phyloP scores from a whole-genome alignment of 1,139 yeast species.

The Cylindricascospora bacillispora region DNA sequence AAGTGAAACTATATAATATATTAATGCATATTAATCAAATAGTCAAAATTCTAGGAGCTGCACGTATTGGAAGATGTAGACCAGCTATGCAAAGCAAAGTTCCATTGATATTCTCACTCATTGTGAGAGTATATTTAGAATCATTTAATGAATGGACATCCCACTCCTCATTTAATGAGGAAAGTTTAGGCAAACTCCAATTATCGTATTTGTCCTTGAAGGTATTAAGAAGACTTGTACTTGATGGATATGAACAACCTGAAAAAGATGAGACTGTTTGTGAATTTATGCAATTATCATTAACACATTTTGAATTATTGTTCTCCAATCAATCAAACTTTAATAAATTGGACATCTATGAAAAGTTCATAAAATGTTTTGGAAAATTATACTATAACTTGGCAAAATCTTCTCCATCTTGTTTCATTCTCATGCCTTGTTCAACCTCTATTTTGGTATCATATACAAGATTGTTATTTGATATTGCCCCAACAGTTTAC shows the following conservation, averaged over 20 bases:
- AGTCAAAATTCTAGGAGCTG: constrained; percentile 58
- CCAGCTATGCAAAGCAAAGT: constrained; percentile 66
- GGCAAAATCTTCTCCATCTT: constrained; percentile 37
- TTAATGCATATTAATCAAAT: constrained; percentile 63
- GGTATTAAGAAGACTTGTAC: constrained; percentile 55
- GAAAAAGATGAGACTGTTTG: constrained; percentile 42
- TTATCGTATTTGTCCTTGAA: constrained; percentile 70
- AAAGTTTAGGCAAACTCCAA: constrained; percentile 32
- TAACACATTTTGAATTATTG: constrained; percentile 49
- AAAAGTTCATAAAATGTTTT: constrained; percentile 60
- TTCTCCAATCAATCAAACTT: constrained; percentile 42
- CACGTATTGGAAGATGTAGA: constrained; percentile 72
- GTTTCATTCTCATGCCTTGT: constrained; percentile 57
- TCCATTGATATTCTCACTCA: constrained; percentile 44
- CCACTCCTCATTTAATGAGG: constrained; percentile 21
- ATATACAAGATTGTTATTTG: constrained; percentile 45
- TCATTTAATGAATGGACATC: constrained; percentile 54
- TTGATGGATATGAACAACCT: constrained; percentile 66
- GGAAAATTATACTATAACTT: constrained; percentile 58
- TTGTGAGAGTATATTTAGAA: constrained; percentile 45
- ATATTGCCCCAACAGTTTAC: constrained; percentile 50
- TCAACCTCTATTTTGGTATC: constrained; percentile 48
- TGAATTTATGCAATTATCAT: constrained; percentile 46
- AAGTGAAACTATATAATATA: constrained; percentile 45
- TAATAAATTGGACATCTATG: constrained; percentile 41